Percentiles rank a stretch among this genome's conserved stretches.
Evolutionary conservation across 2,329 filamentous ascomycete genomes (phyloP).

Genomic region (Alternaria incomplexa): DNA sequence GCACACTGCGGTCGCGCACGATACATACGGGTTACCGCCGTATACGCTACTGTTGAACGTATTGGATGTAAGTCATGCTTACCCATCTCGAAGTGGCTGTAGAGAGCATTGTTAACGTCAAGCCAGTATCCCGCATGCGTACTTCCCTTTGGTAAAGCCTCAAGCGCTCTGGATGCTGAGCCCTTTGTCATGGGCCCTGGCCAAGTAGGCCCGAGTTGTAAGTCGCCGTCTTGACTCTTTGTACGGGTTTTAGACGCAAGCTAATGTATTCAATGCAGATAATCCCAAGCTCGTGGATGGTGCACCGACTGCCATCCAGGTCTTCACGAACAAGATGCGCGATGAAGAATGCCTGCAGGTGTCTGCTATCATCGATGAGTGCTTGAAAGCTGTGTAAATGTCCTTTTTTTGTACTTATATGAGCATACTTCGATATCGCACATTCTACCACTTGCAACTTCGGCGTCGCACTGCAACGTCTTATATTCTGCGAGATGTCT

Average conservation of each 20-base stretch:
- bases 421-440: not conserved
- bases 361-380: not conserved
- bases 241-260: not conserved
- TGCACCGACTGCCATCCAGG: conserved; percentile 1
- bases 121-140: conserved; percentile 8
- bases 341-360: conserved; percentile 9
- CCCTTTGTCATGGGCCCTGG: not conserved
- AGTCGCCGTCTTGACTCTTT: not conserved
- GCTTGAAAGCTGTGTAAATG: not conserved
- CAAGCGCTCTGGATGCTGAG: conserved; percentile 1
- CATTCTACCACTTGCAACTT: not conserved
- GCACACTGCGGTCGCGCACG: conserved; percentile 5
- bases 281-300: not conserved
- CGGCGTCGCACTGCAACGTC: not conserved
- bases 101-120: not conserved
- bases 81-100: not conserved
- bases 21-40: conserved; percentile 7
- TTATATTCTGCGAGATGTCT: not conserved
- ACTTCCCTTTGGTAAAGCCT: conserved; percentile 4
- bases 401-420: not conserved
- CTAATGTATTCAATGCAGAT: not conserved
- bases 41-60: conserved; percentile 10
- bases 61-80: conserved; percentile 1
- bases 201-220: conserved; percentile 3
- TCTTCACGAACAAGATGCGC: conserved; percentile 7